Conservation (phyloP, 192 early-diverging fungal species). For the Backusella macrospora region DNA sequence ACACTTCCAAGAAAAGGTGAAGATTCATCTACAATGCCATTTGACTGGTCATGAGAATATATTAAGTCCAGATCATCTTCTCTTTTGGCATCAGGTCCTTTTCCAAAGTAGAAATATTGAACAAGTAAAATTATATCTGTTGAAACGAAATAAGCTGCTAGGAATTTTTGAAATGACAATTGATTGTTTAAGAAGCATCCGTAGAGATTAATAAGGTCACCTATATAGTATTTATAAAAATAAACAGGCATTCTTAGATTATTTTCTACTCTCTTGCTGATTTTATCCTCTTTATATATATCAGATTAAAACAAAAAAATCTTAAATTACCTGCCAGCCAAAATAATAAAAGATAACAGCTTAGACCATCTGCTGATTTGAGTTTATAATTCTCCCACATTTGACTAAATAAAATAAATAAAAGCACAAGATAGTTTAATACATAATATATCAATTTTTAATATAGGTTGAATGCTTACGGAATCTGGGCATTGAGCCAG, state of each 20-base stretch:
- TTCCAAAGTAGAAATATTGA: slow-evolving; percentile 28
- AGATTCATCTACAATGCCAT: slow-evolving; percentile 3
- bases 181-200: slow-evolving; percentile 72
- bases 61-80: background rate
- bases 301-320: background rate
- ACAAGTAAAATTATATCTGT: slow-evolving; percentile 24
- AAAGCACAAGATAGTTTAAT: background rate
- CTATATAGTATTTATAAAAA: slow-evolving; percentile 30
- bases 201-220: slow-evolving; percentile 69
- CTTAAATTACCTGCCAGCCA: slow-evolving; percentile 56
- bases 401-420: slow-evolving; percentile 36
- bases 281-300: background rate
- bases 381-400: slow-evolving; percentile 53
- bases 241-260: background rate
- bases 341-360: slow-evolving; percentile 54
- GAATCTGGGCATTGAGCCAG: slow-evolving; percentile 73
- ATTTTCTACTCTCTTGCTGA: background rate
- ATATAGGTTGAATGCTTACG: slow-evolving; percentile 45
- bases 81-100: background rate
- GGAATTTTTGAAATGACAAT: slow-evolving; percentile 61
- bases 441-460: background rate
- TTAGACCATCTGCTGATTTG: slow-evolving; percentile 51
- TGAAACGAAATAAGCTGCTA: slow-evolving; percentile 26
- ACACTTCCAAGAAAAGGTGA: background rate
- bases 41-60: slow-evolving; percentile 14